Evolutionary conservation across 306 rosid genomes (phyloP).

Genomic region (Acacia confusa): DNA sequence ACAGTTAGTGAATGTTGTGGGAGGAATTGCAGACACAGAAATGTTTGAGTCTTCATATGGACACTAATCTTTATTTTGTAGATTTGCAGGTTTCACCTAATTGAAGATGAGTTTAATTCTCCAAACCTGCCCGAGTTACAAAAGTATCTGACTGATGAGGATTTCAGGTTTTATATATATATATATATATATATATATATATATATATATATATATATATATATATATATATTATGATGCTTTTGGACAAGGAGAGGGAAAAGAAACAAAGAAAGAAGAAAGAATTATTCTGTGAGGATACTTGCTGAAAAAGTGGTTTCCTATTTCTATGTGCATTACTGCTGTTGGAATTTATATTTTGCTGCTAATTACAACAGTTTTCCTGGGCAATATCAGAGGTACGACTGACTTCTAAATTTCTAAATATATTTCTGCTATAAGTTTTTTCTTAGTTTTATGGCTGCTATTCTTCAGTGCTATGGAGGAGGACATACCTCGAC

Average conservation of each 20-base stretch:
- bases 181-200: too few relatives aligned
- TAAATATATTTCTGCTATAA: background rate
- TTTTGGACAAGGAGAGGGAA: conserved; percentile 1
- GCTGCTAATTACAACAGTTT: conserved; percentile 89
- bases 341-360: conserved; percentile 86
- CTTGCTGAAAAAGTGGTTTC: conserved; percentile 31
- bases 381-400: conserved; percentile 95
- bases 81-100: conserved; percentile 86
- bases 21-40: background rate
- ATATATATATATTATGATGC: too few relatives aligned
- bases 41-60: conserved; percentile 15
- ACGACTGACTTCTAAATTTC: conserved; percentile 20
- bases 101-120: conserved; percentile 84
- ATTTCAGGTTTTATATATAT: conserved; percentile 63
- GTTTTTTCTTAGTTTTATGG: conserved; percentile 29
- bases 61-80: conserved; percentile 44
- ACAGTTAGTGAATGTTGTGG: background rate
- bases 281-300: background rate
- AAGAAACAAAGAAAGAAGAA: background rate
- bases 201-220: too few relatives aligned
- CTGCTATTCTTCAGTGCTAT: conserved; percentile 56
- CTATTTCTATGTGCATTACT: conserved; percentile 49
- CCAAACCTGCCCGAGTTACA: conserved; percentile 73
- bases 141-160: conserved; percentile 89
- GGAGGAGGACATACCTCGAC: conserved; percentile 91